Evolutionary conservation across 202 grass and related monocot species (phyloP), one percentile per base, ranked within the genome.

Genomic region (Hordeum pubiflorum): DNA sequence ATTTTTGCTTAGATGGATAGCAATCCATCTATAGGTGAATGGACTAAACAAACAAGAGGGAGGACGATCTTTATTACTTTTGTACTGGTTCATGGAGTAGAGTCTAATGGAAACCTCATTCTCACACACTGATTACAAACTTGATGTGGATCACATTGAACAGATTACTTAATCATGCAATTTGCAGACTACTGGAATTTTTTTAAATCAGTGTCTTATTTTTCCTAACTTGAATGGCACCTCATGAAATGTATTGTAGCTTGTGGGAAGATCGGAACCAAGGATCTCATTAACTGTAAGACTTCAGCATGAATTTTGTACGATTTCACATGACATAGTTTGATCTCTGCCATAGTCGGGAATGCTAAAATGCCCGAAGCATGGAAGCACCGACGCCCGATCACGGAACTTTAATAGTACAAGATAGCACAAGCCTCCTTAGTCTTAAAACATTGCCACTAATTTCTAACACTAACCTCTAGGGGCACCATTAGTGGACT

Each of bases 1-100:
- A 80, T 89, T 85, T 92, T 90, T 92, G 87, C 87, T 84, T 92
- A 24, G 66, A 92, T 80, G 86, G 44, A 75, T 91, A 82, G 86
- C 89, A 91, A 89, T 64, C 75, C 82, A 75, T 78, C 43, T 40
- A 8, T 17, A 24, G 78, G 82, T 67, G 66, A 83, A 88, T 32
- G 15, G 18, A 78, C 46, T 73, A 75, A 69, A 63, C 79, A 66
- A 43, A 68, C 73, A 63, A 69, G 52, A 69, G 34, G 62, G 65
- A 46, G 44, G 44, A 48, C 44, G 10, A 74, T 27, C 23, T 33
- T 60, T 63, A 67, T 26, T 67, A 54, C 13, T 12, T 67, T 66
- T 38, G 77, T 38, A 67, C 32, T 7, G 18, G 24, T 38, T 20
- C 6, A 38, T 67, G n/a, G 58, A 76, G 72, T 72, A 52, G 41